Evolutionary conservation across 164 flowering plant genomes (phyloP).

Genomic region (Umbellularia californica): DNA sequence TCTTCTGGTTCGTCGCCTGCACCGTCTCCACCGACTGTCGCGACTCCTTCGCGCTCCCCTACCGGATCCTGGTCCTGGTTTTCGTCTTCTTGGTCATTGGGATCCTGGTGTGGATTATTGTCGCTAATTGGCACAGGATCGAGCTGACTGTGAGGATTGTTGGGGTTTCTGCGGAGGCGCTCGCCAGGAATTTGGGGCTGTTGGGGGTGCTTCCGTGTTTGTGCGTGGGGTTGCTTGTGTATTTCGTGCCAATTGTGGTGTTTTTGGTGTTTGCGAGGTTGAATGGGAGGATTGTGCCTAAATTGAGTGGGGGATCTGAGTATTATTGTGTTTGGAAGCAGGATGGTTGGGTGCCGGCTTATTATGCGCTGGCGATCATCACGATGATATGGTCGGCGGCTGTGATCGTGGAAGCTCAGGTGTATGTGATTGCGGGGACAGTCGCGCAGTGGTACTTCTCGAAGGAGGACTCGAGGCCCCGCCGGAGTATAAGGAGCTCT

Average conservation of each 20-base stretch:
- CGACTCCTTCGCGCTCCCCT: slow-evolving; percentile 54
- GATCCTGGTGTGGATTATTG: slow-evolving; percentile 69
- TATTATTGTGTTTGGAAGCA: slow-evolving; percentile 83
- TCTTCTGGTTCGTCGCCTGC: slow-evolving; percentile 93
- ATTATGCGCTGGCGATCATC: slow-evolving; percentile 72
- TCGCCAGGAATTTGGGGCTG: slow-evolving; percentile 61
- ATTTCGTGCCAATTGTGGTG: slow-evolving; percentile 72
- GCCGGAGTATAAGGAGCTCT: slow-evolving; percentile 61
- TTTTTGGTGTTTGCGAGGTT: slow-evolving; percentile 70
- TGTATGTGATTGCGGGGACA: slow-evolving; percentile 18
- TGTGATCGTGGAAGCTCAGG: slow-evolving; percentile 56
- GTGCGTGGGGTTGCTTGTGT: slow-evolving; percentile 51
- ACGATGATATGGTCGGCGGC: slow-evolving; percentile 88
- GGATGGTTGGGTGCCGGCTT: slow-evolving; percentile 93
- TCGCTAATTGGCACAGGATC: slow-evolving; percentile 75
- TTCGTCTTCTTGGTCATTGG: slow-evolving; percentile 71
- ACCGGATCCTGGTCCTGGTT: slow-evolving; percentile 61
- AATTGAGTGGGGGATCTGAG: slow-evolving; percentile 31
- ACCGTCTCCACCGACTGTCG: slow-evolving; percentile 60
- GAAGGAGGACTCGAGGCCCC: slow-evolving; percentile 51
- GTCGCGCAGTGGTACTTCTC: slow-evolving; percentile 92
- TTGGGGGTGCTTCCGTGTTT: slow-evolving; percentile 64
- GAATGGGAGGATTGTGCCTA: slow-evolving; percentile 74
- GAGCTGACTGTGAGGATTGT: slow-evolving; percentile 70
- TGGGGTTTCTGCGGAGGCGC: slow-evolving; percentile 68